Percentiles rank a stretch among this genome's conserved stretches.
phyloP scores from a whole-genome alignment of 2,329 filamentous ascomycete genomes.

The Diplodia sapinea region DNA sequence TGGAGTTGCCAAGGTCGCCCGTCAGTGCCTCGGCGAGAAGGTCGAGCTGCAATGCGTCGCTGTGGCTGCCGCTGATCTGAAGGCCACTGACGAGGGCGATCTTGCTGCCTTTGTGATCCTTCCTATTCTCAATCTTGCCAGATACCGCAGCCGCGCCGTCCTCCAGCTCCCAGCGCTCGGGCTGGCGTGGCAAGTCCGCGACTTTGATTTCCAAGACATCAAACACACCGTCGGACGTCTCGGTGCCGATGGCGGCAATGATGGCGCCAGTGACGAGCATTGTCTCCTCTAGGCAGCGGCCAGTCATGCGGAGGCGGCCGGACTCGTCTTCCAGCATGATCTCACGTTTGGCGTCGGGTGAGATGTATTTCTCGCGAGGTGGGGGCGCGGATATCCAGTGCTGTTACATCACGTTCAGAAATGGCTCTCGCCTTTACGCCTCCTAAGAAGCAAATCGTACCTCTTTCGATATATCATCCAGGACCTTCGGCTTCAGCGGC shows the following conservation, averaged over 20 bases:
- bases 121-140: slow-evolving; percentile 30
- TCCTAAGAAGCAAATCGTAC: slow-evolving; percentile 50
- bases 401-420: slow-evolving; percentile 51
- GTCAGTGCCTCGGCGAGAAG: slow-evolving; percentile 86
- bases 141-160: slow-evolving; percentile 43
- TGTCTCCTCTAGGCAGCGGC: slow-evolving; percentile 68
- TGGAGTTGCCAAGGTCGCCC: slow-evolving; percentile 73
- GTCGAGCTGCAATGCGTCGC: slow-evolving; percentile 75
- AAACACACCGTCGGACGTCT: slow-evolving; percentile 89
- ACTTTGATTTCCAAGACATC: slow-evolving; percentile 90
- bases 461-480: slow-evolving; percentile 94
- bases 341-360: slow-evolving; percentile 60
- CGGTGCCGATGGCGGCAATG: slow-evolving; percentile 91
- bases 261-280: slow-evolving; percentile 91
- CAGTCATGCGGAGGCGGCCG: slow-evolving; percentile 80
- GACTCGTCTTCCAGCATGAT: slow-evolving; percentile 96
- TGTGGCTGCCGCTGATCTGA: slow-evolving; percentile 76
- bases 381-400: slow-evolving; percentile 88
- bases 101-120: slow-evolving; percentile 62
- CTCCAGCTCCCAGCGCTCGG: slow-evolving; percentile 76
- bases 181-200: slow-evolving; percentile 83
- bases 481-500: slow-evolving; percentile 91
- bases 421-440: not conserved
- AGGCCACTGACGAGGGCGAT: slow-evolving; percentile 90
- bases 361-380: slow-evolving; percentile 76